Percentiles rank a stretch among this genome's conserved stretches.
Evolutionary conservation across 169 alveolate species (phyloP).

Genomic region (Cryptosporidium muris): DNA sequence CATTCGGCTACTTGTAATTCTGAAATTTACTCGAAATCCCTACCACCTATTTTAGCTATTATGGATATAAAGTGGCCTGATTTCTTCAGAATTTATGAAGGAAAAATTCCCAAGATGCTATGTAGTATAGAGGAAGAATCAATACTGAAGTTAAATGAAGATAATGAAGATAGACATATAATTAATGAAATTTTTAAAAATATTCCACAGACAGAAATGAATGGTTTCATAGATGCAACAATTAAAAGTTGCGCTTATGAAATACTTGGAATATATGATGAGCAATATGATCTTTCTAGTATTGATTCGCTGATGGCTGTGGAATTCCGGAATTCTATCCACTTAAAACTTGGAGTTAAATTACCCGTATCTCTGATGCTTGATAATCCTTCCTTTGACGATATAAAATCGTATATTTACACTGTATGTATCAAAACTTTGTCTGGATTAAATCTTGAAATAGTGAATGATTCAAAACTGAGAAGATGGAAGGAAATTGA

Average conservation of each 20-base stretch:
- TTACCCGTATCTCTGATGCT: conserved; percentile 74
- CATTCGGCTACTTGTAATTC: neutral
- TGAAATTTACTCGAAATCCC: no score
- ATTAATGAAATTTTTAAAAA: conserved; percentile 32
- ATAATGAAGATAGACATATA: neutral
- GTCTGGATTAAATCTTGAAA: conserved; percentile 18
- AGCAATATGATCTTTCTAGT: conserved; percentile 44
- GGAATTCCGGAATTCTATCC: conserved; percentile 74
- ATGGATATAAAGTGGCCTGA: conserved; percentile 37
- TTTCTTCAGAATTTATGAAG: conserved; percentile 30
- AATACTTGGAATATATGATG: conserved; percentile 27
- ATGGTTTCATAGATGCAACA: conserved; percentile 13
- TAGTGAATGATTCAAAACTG: conserved; percentile 5
- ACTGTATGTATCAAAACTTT: conserved; percentile 11
- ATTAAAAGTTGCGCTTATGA: conserved; percentile 25
- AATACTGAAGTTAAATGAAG: neutral
- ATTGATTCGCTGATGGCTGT: conserved; percentile 77
- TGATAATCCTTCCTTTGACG: conserved; percentile 73
- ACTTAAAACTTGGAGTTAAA: conserved; percentile 64
- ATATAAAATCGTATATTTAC: conserved; percentile 23
- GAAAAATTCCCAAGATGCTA: conserved; percentile 5
- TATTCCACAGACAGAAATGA: neutral
- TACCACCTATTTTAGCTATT: conserved; percentile 43
- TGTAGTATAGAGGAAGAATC: conserved; percentile 3
- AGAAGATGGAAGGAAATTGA: conserved; percentile 68